Base-by-base conservation (phyloP, 192 early-diverging fungal genomes). In the Diversispora eburnea region DNA sequence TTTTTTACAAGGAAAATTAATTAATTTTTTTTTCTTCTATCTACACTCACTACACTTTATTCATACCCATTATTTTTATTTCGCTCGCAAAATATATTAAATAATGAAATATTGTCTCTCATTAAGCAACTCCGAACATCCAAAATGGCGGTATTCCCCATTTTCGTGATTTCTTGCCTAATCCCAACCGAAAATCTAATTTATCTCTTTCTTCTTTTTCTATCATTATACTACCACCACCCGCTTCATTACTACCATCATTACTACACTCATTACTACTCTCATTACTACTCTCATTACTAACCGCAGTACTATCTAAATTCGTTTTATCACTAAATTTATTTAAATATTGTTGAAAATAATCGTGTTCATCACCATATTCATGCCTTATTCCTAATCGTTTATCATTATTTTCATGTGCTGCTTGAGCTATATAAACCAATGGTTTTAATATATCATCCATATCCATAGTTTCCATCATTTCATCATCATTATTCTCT, bases 81-180 rank as follows among this genome's bases (percentile, higher is more conserved):
- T 33, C 25, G 25, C 25, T 33, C 25, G 25, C 25, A 2, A 33
- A 33, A 33, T 33, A 33, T 33, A 33, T 33, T 33, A 33, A 33
- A 33, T 33, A 1, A 33, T 33, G 0, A 33, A 33, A 33, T 2
- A 33, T 33, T 33, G 0, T 33, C 25, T 33, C 25, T 33, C 25
- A 33, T 33, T 47, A 73, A 51, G 63, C 81, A 4, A 79, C 75
- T 39, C 81, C 83, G 22, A 86, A 49, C 84, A 86, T 86, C 84
- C 84, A 86, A 66, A 84, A 86, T 15, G 82, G 83, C 33, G 84
- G 83, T 15, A 86, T 79, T 5, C 84, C 84, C 9, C 75, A 70
- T 12, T 79, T 61, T 49, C 80, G 75, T 47, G 78, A 45, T 47
- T 77, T 77, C 12, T 78, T 56, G 0, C 76, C 79, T 45, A 80